A percentile compares a stretch with the other conserved stretches of the same genome.
Evolutionary conservation across 2,329 filamentous ascomycete genomes (phyloP).

Genomic region (Capronia coronata): DNA sequence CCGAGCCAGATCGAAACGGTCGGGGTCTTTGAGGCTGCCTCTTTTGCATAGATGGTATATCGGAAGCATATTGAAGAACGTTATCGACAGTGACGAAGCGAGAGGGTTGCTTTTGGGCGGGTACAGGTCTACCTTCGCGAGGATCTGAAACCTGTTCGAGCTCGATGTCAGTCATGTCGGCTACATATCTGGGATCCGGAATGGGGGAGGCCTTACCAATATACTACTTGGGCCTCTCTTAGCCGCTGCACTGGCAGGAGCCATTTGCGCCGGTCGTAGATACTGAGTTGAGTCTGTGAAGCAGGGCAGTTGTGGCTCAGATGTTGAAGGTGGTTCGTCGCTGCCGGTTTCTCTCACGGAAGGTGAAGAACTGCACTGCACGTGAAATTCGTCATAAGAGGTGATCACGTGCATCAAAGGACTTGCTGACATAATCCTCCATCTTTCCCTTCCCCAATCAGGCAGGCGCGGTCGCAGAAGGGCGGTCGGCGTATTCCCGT

Average conservation of each 20-base stretch:
- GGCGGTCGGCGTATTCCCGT: too few relatives aligned
- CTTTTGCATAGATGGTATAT: conserved; percentile 90
- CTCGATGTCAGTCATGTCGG: conserved; percentile 13
- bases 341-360: too few relatives aligned
- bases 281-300: neutral
- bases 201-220: conserved; percentile 39
- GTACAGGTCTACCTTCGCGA: conserved; percentile 28
- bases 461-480: too few relatives aligned
- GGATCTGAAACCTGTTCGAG: conserved; percentile 19
- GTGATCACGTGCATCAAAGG: too few relatives aligned
- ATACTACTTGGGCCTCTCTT: conserved; percentile 58
- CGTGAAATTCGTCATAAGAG: too few relatives aligned
- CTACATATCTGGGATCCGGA: neutral
- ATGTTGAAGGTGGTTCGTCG: too few relatives aligned
- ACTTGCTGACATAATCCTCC: too few relatives aligned
- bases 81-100: conserved; percentile 86
- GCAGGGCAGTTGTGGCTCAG: too few relatives aligned
- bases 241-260: conserved; percentile 26
- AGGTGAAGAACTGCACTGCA: too few relatives aligned
- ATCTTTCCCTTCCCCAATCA: too few relatives aligned
- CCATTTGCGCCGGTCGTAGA: conserved; percentile 6
- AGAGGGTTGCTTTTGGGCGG: conserved; percentile 46
- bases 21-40: conserved; percentile 56
- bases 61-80: conserved; percentile 85
- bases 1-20: conserved; percentile 35